phyloP scores from a whole-genome alignment of 2,329 filamentous ascomycete species.

The Colletotrichum zoysiae region DNA sequence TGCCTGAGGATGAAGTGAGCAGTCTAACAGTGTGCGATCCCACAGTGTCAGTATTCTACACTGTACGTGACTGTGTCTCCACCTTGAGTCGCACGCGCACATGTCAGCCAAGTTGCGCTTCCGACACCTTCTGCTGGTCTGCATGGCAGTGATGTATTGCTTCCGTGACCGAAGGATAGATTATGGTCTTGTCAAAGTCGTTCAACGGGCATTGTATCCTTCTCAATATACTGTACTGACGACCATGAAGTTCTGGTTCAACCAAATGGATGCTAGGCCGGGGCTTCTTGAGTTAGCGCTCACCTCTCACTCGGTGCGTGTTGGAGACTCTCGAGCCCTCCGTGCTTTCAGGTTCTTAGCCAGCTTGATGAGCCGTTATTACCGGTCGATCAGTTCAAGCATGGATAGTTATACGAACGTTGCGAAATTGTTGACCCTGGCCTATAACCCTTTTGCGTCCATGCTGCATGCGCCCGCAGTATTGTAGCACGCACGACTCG shows the following conservation, averaged over 20 bases:
- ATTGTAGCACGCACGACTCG: not conserved
- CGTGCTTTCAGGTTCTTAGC: not conserved
- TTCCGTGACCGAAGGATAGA: not conserved
- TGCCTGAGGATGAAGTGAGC: constrained; percentile 34
- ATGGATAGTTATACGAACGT: not conserved
- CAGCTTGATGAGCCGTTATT: not conserved
- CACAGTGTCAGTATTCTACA: not conserved
- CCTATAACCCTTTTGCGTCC: not conserved
- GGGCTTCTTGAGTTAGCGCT: not conserved
- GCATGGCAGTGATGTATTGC: not conserved
- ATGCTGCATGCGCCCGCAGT: not conserved
- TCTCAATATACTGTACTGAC: not conserved
- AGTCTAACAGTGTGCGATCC: not conserved
- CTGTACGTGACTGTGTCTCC: not conserved
- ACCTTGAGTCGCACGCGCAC: too few relatives aligned
- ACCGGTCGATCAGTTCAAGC: not conserved
- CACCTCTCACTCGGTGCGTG: not conserved
- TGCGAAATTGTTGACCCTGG: not conserved
- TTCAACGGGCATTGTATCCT: not conserved
- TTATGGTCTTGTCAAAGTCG: not conserved
- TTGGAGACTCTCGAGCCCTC: not conserved
- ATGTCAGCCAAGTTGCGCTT: not conserved
- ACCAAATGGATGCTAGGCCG: not conserved
- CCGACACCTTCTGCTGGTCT: not conserved
- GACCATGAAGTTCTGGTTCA: not conserved